Conservation (phyloP, 495 filamentous ascomycete genomes). For the Chaetomium fimeti region DNA sequence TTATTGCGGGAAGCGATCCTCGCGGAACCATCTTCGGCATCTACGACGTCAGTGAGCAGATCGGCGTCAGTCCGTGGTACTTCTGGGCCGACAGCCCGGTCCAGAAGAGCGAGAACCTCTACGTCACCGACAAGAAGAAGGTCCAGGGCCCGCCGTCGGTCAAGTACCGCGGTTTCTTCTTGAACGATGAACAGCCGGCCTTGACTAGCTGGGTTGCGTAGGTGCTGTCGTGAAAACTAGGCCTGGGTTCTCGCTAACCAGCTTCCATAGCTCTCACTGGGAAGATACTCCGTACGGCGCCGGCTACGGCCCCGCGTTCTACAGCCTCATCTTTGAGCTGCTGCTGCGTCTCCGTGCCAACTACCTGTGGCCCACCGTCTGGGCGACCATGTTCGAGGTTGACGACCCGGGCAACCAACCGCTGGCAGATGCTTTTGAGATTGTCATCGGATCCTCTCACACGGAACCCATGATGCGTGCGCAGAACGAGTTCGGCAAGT, state of each 20-base stretch:
- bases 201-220: constrained; percentile 66
- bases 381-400: constrained; percentile 67
- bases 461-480: constrained; percentile 73
- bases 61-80: constrained; percentile 75
- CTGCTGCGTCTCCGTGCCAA: constrained; percentile 68
- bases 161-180: constrained; percentile 75
- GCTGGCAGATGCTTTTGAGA: constrained; percentile 67
- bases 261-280: constrained; percentile 30
- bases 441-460: constrained; percentile 70
- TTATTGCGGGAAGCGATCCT: constrained; percentile 67
- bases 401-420: constrained; percentile 68
- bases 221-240: constrained; percentile 8
- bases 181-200: constrained; percentile 75
- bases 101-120: constrained; percentile 55
- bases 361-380: constrained; percentile 72
- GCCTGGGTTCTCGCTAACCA: not conserved
- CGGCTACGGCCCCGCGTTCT: constrained; percentile 63
- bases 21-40: constrained; percentile 71
- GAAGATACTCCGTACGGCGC: constrained; percentile 52
- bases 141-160: constrained; percentile 62
- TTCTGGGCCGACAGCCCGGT: constrained; percentile 70
- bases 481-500: constrained; percentile 65
- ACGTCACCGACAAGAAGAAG: constrained; percentile 52
- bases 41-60: constrained; percentile 73
- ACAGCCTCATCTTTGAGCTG: constrained; percentile 68